Conservation (phyloP, 495 filamentous ascomycete genomes). For the Achaetomiella virescens region DNA sequence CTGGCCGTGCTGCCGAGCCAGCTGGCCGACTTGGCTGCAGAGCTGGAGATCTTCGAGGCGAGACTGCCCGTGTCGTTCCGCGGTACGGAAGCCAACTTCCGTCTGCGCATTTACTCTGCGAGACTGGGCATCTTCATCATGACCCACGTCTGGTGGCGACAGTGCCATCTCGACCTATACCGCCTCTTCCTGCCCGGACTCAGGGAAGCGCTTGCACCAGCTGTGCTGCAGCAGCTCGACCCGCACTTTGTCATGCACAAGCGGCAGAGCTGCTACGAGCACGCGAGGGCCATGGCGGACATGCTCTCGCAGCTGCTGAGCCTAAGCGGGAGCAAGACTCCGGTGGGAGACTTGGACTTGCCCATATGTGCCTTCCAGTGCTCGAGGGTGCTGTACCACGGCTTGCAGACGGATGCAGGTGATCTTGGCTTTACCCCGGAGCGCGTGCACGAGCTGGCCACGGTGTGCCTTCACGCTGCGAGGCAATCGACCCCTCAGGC, state of each 20-base stretch:
- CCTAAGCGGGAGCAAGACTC: slow-evolving; percentile 34
- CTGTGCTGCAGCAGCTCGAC: slow-evolving; percentile 33
- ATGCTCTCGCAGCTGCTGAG: slow-evolving; percentile 40
- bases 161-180: slow-evolving; percentile 46
- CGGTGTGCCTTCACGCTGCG: slow-evolving; percentile 26
- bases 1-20: slow-evolving; percentile 35
- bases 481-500: slow-evolving; percentile 27
- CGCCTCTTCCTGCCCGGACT: slow-evolving; percentile 40
- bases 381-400: slow-evolving; percentile 36
- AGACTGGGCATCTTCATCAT: slow-evolving; percentile 43
- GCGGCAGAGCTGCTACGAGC: slow-evolving; percentile 39
- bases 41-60: slow-evolving; percentile 41
- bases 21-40: slow-evolving; percentile 35
- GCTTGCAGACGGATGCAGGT: slow-evolving; percentile 19
- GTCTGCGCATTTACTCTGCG: slow-evolving; percentile 44
- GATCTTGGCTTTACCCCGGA: slow-evolving; percentile 24
- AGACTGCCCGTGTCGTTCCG: slow-evolving; percentile 41
- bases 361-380: slow-evolving; percentile 46
- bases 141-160: slow-evolving; percentile 47
- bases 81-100: slow-evolving; percentile 43
- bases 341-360: slow-evolving; percentile 43
- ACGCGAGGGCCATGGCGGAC: slow-evolving; percentile 43
- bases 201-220: slow-evolving; percentile 36
- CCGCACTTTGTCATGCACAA: slow-evolving; percentile 34
- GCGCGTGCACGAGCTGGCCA: slow-evolving; percentile 24